These are phyloP conservation scores for Colletotrichum sp. DNA, from an alignment of 2,329 filamentous ascomycete species.

Conservation along the genomic window DNA sequence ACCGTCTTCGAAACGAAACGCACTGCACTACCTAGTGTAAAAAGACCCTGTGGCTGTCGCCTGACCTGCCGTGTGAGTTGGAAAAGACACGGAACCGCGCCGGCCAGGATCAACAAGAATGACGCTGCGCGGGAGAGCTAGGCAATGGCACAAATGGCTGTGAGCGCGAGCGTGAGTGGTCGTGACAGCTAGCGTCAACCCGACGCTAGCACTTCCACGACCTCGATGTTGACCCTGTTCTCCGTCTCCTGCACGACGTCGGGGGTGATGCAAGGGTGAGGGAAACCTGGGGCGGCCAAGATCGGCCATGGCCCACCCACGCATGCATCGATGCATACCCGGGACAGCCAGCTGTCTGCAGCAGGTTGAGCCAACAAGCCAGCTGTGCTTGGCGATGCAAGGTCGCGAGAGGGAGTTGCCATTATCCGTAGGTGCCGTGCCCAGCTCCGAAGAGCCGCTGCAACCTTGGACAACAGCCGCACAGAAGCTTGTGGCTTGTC, in stretches of 20 bases:
- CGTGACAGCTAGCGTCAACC: background rate
- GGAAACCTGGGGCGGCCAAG: slow-evolving; percentile 21
- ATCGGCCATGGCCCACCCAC: slow-evolving; percentile 14
- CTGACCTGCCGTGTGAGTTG: background rate
- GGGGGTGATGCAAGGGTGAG: slow-evolving; percentile 6
- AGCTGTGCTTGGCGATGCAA: slow-evolving; percentile 12
- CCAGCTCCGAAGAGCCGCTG: background rate
- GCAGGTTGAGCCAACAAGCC: background rate
- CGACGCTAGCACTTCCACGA: background rate
- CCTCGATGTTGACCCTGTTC: background rate
- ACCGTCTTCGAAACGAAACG: slow-evolving; percentile 1
- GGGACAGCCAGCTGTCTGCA: background rate
- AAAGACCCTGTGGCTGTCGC: background rate
- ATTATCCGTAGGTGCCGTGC: slow-evolving; percentile 4
- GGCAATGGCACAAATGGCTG: background rate
- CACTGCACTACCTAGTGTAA: background rate
- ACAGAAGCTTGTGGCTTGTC: background rate
- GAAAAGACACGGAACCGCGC: background rate
- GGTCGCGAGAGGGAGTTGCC: background rate
- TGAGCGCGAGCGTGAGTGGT: background rate
- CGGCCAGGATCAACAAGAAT: background rate
- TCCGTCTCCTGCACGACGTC: background rate
- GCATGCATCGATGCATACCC: slow-evolving; percentile 1
- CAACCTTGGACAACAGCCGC: background rate
- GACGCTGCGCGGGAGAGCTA: background rate